Percentiles rank a stretch among this genome's conserved stretches.
phyloP scores from a whole-genome alignment of 441 rosid genomes.

The Adansonia rubrostipa region DNA sequence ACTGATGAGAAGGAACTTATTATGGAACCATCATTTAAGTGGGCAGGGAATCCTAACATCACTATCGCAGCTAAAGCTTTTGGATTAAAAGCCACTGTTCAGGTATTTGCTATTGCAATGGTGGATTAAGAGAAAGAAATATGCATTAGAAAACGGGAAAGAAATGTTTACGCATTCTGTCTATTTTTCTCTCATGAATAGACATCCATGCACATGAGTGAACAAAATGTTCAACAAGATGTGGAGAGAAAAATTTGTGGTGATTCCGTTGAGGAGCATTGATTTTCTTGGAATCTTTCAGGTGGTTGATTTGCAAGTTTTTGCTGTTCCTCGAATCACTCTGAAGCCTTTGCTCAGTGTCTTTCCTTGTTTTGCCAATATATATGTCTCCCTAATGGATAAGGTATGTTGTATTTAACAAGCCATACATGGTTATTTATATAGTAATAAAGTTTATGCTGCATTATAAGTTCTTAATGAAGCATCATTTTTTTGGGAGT shows the following conservation, averaged over 20 bases:
- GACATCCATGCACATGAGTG: not conserved
- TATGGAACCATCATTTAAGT: constrained; percentile 66
- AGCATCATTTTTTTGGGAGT: not conserved
- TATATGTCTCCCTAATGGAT: constrained; percentile 64
- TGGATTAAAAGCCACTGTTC: constrained; percentile 67
- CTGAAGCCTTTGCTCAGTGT: constrained; percentile 61
- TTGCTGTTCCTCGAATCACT: constrained; percentile 66
- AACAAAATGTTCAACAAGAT: not conserved
- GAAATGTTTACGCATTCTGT: not conserved
- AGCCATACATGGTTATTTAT: not conserved
- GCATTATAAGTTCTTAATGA: not conserved
- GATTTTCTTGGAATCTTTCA: constrained; percentile 35
- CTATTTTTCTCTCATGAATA: not conserved
- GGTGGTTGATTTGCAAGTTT: constrained; percentile 69
- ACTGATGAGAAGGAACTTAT: constrained; percentile 77
- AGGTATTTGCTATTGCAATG: constrained; percentile 40
- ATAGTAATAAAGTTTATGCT: not conserved
- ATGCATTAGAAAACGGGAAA: not conserved
- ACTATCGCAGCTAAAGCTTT: constrained; percentile 60
- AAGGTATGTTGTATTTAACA: constrained; percentile 42
- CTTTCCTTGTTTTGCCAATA: constrained; percentile 70
- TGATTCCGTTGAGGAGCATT: constrained; percentile 20
- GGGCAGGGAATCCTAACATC: constrained; percentile 83
- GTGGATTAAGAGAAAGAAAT: constrained; percentile 12
- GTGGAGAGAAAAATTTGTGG: not conserved